Evolutionary conservation across 441 rosid genomes (phyloP).

Genomic region (Populus hybrid): DNA sequence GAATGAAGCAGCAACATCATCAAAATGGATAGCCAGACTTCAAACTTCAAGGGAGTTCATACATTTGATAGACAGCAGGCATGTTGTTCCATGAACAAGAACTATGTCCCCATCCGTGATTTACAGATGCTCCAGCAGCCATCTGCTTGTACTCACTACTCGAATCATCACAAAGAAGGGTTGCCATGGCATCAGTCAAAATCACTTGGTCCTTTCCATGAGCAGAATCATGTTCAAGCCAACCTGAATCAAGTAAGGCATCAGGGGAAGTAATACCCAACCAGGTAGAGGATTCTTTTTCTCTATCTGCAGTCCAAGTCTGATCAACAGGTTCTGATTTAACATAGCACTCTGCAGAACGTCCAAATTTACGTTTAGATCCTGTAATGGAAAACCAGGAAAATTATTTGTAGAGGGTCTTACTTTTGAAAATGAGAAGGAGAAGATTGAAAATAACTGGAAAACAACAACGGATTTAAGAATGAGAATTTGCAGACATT

Average conservation of each 20-base stretch:
- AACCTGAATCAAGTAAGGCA: constrained; percentile 67
- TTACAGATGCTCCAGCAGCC: constrained; percentile 40
- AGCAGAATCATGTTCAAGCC: constrained; percentile 64
- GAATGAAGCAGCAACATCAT: constrained; percentile 20
- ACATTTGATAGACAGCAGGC: constrained; percentile 81
- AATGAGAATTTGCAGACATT: not conserved
- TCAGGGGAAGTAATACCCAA: constrained; percentile 51
- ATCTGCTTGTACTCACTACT: constrained; percentile 57
- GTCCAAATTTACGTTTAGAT: constrained; percentile 1
- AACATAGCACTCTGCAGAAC: constrained; percentile 33
- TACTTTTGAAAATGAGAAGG: not conserved
- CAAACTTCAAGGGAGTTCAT: constrained; percentile 59
- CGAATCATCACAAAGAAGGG: constrained; percentile 74
- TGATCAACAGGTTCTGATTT: constrained; percentile 55
- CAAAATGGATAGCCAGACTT: constrained; percentile 19
- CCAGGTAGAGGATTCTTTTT: constrained; percentile 30
- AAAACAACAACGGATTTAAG: not conserved
- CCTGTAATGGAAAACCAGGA: not conserved
- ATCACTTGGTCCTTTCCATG: constrained; percentile 48
- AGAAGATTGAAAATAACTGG: not conserved
- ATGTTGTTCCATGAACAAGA: constrained; percentile 84
- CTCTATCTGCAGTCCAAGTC: constrained; percentile 46
- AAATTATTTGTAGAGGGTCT: not conserved
- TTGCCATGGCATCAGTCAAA: constrained; percentile 59
- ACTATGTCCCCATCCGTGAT: constrained; percentile 60